Evolutionary conservation across 306 rosid genomes (phyloP), one percentile per base, ranked within the genome.

Genomic region (Boehmeria nivea): DNA sequence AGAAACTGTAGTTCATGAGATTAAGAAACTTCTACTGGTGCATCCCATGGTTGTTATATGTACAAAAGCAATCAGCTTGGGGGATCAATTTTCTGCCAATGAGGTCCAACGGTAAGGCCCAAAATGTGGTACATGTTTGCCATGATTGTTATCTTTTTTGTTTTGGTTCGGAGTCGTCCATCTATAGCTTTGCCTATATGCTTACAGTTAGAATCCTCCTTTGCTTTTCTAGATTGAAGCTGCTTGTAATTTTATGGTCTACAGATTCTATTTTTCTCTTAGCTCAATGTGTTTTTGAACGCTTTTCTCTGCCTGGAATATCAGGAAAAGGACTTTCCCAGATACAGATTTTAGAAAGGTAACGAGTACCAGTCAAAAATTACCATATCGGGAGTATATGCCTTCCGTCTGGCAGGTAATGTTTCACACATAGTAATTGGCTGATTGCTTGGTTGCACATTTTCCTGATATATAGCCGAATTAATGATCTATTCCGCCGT

Each of bases 351-450:
- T 52, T 44, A 83, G 65, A 77, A 72, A 61, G 43, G 61, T 43
- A 39, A 54, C 67, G 23, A 57, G 63, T 49, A 79, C 46, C 46
- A 40, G 23, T 58, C 75, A 47, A 49, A 79, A 59, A 48, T 51
- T 45, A 70, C 78, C 71, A 59, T 69, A 78, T 61, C 90, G 86
- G 21, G 95, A 90, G 77, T 86, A 73, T 62, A 90, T 86, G 95
- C 95, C 97, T 66, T 72, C 89, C 12, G 72, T 67, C 51, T 86
- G 97, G 97, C 95, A 90, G 97, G 97, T 90, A 80, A 71, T 51
- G 37, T 57, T 51, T 57, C 57, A 48, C 49, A n/a, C n/a, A n/a
- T n/a, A n/a, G n/a, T n/a, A n/a, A n/a, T n/a, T n/a, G n/a, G n/a
- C n/a, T n/a, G n/a, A n/a, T n/a, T n/a, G n/a, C n/a, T n/a, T n/a